A percentile compares a stretch with the other conserved stretches of the same genome.
Evolutionary conservation across 2,329 filamentous ascomycete genomes (phyloP).

Genomic region (Ophiostoma tasmaniense): DNA sequence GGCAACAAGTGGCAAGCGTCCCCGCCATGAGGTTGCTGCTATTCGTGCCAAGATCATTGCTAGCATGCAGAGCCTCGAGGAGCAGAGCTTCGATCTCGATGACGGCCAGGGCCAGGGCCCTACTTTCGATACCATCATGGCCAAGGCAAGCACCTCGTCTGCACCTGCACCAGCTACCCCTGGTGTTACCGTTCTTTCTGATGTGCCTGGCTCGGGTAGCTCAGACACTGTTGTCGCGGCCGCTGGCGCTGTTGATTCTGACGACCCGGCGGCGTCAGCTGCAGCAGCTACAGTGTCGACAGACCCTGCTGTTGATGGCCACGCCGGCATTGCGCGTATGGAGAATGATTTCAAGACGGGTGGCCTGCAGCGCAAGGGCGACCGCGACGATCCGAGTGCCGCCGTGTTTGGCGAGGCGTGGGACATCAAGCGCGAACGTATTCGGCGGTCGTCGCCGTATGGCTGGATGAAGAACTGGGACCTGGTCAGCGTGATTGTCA

Average conservation of each 20-base stretch:
- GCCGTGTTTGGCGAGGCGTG: conserved; percentile 82
- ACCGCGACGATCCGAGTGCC: conserved; percentile 76
- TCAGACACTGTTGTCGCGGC: not conserved
- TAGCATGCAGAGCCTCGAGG: conserved; percentile 80
- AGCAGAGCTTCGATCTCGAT: conserved; percentile 72
- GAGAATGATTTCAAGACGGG: conserved; percentile 85
- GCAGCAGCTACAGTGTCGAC: conserved; percentile 6
- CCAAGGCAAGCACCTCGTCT: conserved; percentile 43
- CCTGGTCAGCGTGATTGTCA: conserved; percentile 76
- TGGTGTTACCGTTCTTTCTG: not conserved
- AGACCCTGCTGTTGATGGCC: conserved; percentile 49
- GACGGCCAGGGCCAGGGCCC: conserved; percentile 48
- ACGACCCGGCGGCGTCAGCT: not conserved
- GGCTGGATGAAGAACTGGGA: conserved; percentile 91
- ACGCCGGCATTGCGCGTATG: conserved; percentile 73
- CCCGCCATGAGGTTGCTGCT: conserved; percentile 70
- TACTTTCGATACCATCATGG: conserved; percentile 76
- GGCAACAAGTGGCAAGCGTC: conserved; percentile 69
- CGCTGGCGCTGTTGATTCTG: conserved; percentile 1
- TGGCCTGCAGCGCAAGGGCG: conserved; percentile 69
- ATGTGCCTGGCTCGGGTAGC: not conserved
- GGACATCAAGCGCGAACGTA: conserved; percentile 75
- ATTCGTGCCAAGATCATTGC: conserved; percentile 82
- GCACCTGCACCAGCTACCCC: conserved; percentile 39
- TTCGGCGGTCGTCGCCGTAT: conserved; percentile 74